phyloP scores from a whole-genome alignment of 108 stramenopile genomes.

The Asterionellopsis glacialis region DNA sequence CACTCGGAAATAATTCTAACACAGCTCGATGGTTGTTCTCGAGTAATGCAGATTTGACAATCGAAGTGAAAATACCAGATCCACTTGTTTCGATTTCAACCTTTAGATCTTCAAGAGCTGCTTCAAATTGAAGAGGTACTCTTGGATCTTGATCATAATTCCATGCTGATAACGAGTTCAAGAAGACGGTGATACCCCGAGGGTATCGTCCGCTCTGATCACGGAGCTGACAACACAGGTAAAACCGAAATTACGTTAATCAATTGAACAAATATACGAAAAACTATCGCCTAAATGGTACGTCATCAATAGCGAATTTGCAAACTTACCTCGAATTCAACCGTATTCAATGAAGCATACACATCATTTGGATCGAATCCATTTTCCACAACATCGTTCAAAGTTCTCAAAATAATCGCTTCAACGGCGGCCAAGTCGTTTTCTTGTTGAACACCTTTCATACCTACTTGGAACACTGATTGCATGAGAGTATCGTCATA shows the following conservation, averaged over 20 bases:
- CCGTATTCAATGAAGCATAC: constrained; percentile 75
- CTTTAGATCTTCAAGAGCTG: constrained; percentile 66
- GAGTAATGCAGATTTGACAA: constrained; percentile 62
- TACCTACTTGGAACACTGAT: constrained; percentile 68
- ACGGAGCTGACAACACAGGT: constrained; percentile 23
- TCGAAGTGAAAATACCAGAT: constrained; percentile 51
- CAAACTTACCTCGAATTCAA: constrained; percentile 54
- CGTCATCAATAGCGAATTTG: too few species aligned
- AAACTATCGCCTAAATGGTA: too few species aligned
- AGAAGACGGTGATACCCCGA: constrained; percentile 77
- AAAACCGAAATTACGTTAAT: constrained; percentile 1
- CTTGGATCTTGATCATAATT: constrained; percentile 78
- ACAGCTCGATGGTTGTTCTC: constrained; percentile 71
- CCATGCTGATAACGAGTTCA: constrained; percentile 74
- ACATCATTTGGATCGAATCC: constrained; percentile 78
- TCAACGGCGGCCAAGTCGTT: constrained; percentile 49
- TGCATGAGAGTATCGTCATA: constrained; percentile 58
- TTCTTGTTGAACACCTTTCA: constrained; percentile 58
- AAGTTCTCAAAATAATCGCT: constrained; percentile 45
- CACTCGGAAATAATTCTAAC: constrained; percentile 68
- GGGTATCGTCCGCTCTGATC: constrained; percentile 77
- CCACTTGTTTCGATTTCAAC: constrained; percentile 56
- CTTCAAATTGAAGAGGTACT: constrained; percentile 58
- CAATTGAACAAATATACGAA: too few species aligned
- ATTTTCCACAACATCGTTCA: constrained; percentile 47